phyloP scores from a whole-genome alignment of 2,329 filamentous ascomycete genomes.

The Aspergillus pseudoviridinutans region DNA sequence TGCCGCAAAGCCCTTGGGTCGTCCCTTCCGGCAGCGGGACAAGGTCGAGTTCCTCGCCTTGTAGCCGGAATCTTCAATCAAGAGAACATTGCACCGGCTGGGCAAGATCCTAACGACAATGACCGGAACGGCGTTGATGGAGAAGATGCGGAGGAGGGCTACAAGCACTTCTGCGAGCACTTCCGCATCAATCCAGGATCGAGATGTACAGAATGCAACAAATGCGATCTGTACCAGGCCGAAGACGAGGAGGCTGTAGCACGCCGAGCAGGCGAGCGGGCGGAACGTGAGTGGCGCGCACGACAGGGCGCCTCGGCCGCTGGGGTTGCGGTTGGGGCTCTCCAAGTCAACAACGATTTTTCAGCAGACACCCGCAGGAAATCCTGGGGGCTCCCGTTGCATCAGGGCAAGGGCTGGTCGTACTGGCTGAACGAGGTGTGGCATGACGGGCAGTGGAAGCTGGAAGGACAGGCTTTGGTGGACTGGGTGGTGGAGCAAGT shows the following conservation, averaged over 20 bases:
- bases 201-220: conserved; percentile 72
- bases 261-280: conserved; percentile 64
- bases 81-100: conserved; percentile 38
- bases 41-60: conserved; percentile 6
- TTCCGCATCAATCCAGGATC: conserved; percentile 78
- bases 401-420: conserved; percentile 22
- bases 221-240: conserved; percentile 69
- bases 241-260: conserved; percentile 70
- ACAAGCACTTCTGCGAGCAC: conserved; percentile 93
- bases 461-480: conserved; percentile 37
- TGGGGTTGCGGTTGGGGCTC: conserved; percentile 11
- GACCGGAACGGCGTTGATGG: conserved; percentile 23
- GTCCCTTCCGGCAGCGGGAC: conserved; percentile 13
- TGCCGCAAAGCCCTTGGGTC: conserved; percentile 66
- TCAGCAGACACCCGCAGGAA: conserved; percentile 16
- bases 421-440: conserved; percentile 38
- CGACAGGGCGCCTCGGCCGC: conserved; percentile 49
- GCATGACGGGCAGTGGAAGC: conserved; percentile 39
- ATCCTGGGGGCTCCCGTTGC: conserved; percentile 4
- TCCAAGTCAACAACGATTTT: conserved; percentile 27
- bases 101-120: conserved; percentile 22
- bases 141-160: conserved; percentile 62
- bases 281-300: conserved; percentile 67
- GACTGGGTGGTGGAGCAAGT: conserved; percentile 40
- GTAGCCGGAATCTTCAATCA: conserved; percentile 6